Evolutionary conservation across 148 eudicot species (phyloP), one percentile per base, ranked within the genome.

Genomic region (Fagopyrum esculentum): DNA sequence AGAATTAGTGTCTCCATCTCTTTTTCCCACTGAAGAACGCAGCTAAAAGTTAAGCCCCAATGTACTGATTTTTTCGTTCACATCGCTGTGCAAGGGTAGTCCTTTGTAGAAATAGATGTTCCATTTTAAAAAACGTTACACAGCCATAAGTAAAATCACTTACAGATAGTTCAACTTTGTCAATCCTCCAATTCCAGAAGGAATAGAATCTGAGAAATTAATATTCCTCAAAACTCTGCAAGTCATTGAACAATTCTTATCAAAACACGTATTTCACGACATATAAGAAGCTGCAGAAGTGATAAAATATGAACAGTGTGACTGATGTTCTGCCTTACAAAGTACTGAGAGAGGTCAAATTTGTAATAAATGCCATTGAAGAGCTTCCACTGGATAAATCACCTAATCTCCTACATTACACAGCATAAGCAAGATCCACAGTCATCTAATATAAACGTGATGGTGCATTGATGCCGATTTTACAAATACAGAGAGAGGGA

Each of bases 151-250:
- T 59, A 9, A 75, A 47, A 59, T 43, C 51, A 82, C 98, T 89
- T 88, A 93, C 98, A 93, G 77, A 47, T 76, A 84, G 9, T 54
- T 15, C 79, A 93, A 72, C 71, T 70, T 83, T 74, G 78, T 78
- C 51, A 77, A 68, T 76, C 74, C 84, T 74, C 91, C 86, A 50
- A 94, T 76, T 75, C 75, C 48, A 47, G 86, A 61, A 46, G 98
- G 97, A 68, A 94, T 85, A 69, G 87, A 74, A 70, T 86, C 96
- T 56, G 89, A 89, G 74, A 94, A 85, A 79, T 87, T 86, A 83
- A 84, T 85, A 78, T 94, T 85, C 82, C 87, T 82, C 73, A 95
- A 83, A 80, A 87, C 70, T 80, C 97, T 94, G 81, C 76, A 56
- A 19, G 46, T 51, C 9, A 80, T 55, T 29, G 1, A 30, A 56